A percentile compares a stretch with the other conserved stretches of the same genome.
Evolutionary conservation across 1,139 yeast genomes (phyloP).

Genomic region (Suhomyces anneliseae): DNA sequence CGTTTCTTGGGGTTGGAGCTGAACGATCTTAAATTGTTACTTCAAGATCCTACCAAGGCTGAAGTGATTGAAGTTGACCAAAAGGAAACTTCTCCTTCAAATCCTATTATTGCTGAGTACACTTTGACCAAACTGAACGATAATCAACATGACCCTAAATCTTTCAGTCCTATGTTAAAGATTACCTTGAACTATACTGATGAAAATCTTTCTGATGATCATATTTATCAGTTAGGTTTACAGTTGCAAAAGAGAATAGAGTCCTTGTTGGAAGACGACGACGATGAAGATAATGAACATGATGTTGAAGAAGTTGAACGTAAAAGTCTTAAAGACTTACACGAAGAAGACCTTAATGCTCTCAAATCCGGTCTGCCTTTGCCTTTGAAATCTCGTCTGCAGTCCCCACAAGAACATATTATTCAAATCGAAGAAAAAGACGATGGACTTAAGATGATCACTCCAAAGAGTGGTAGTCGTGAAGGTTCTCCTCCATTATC

Average conservation of each 20-base stretch:
- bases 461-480: slow-evolving; percentile 17
- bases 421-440: slow-evolving; percentile 22
- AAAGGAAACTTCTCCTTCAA: slow-evolving; percentile 34
- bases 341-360: neutral
- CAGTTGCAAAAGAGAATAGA: slow-evolving; percentile 36
- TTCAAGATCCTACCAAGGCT: slow-evolving; percentile 30
- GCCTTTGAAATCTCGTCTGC: slow-evolving; percentile 6
- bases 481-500: slow-evolving; percentile 13
- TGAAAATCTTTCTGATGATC: slow-evolving; percentile 35
- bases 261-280: slow-evolving; percentile 22
- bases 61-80: slow-evolving; percentile 34
- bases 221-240: slow-evolving; percentile 34
- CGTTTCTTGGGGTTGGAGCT: slow-evolving; percentile 52
- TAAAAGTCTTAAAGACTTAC: slow-evolving; percentile 1
- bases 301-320: slow-evolving; percentile 5
- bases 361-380: neutral
- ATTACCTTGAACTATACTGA: slow-evolving; percentile 37
- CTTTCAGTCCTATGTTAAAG: slow-evolving; percentile 39
- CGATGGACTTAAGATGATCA: slow-evolving; percentile 20
- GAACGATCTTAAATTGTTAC: slow-evolving; percentile 45
- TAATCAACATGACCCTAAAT: slow-evolving; percentile 10
- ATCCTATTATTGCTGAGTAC: slow-evolving; percentile 47
- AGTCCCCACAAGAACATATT: slow-evolving; percentile 14
- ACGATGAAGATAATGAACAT: slow-evolving; percentile 10
- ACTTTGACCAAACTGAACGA: slow-evolving; percentile 33